Evolutionary conservation across 495 filamentous ascomycete genomes (phyloP).

Genomic region (Neurospora tetrasperma): DNA sequence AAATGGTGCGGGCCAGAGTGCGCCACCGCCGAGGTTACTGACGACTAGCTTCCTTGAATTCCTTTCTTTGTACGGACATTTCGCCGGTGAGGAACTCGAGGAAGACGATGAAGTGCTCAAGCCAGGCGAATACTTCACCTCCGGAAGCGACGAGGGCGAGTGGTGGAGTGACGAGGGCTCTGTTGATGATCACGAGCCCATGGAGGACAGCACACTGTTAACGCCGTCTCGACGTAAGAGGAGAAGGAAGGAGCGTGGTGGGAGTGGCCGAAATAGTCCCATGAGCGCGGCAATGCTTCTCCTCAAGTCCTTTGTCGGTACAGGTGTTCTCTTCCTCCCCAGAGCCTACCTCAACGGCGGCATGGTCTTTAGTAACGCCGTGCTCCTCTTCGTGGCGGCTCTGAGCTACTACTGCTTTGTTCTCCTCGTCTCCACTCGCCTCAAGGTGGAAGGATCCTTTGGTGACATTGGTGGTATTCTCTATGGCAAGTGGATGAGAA

Average conservation of each 20-base stretch:
- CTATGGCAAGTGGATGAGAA: conserved; percentile 84
- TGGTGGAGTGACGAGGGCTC: conserved; percentile 38
- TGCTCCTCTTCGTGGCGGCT: conserved; percentile 70
- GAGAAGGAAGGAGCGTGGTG: conserved; percentile 58
- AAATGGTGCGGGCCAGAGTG: conserved; percentile 26
- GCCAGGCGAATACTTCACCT: conserved; percentile 77
- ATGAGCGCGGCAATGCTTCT: conserved; percentile 70
- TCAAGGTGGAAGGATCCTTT: conserved; percentile 79
- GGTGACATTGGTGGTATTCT: conserved; percentile 90
- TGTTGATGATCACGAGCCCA: conserved; percentile 58
- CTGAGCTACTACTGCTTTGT: conserved; percentile 96
- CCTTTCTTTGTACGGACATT: conserved; percentile 88
- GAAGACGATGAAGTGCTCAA: conserved; percentile 84
- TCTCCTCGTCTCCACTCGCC: conserved; percentile 73
- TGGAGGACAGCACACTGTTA: conserved; percentile 74
- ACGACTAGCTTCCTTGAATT: conserved; percentile 94
- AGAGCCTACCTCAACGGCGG: conserved; percentile 89
- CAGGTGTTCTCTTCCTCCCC: conserved; percentile 92
- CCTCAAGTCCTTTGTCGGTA: conserved; percentile 95
- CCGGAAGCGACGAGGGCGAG: conserved; percentile 47
- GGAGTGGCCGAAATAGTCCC: conserved; percentile 59
- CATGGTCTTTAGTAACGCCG: conserved; percentile 91
- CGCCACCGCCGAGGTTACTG: conserved; percentile 51
- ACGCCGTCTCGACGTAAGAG: conserved; percentile 60
- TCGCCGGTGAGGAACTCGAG: conserved; percentile 90